Evolutionary conservation across 192 early-diverging fungal species (phyloP).

Genomic region (Coemansia guatemalensis): DNA sequence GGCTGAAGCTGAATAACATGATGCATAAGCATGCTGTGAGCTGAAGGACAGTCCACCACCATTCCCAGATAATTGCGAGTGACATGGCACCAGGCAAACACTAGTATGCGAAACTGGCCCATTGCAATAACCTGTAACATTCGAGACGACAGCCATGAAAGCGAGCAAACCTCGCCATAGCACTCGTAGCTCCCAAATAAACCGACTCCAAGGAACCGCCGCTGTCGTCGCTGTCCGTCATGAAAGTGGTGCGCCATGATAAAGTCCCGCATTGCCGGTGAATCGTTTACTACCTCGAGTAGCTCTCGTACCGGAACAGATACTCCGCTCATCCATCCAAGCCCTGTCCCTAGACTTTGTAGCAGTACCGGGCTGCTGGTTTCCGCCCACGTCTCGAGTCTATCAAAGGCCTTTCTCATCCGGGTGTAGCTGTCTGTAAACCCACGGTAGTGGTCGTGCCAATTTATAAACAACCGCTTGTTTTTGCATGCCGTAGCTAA

Average conservation of each 20-base stretch:
- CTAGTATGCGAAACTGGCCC: constrained; percentile 25
- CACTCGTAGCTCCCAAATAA: constrained; percentile 49
- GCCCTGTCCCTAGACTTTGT: constrained; percentile 39
- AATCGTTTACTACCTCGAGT: constrained; percentile 35
- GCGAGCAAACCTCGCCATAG: constrained; percentile 45
- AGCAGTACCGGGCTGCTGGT: constrained; percentile 12
- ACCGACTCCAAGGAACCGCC: constrained; percentile 21
- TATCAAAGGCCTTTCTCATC: constrained; percentile 27
- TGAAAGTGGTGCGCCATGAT: constrained; percentile 48
- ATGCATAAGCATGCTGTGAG: constrained; percentile 20
- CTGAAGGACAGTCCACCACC: constrained; percentile 26
- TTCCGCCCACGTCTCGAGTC: constrained; percentile 31
- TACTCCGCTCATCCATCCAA: constrained; percentile 39
- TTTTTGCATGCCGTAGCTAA: not conserved
- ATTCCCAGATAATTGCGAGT: constrained; percentile 44
- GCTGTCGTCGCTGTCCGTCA: constrained; percentile 42
- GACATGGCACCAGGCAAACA: constrained; percentile 46
- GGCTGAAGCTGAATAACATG: constrained; percentile 50
- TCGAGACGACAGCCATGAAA: constrained; percentile 41
- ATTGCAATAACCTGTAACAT: constrained; percentile 45
- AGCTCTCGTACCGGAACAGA: constrained; percentile 43
- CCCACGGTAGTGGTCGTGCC: constrained; percentile 29
- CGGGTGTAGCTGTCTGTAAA: constrained; percentile 47
- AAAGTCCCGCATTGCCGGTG: constrained; percentile 43
- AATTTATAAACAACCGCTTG: constrained; percentile 28